A percentile compares a stretch with the other conserved stretches of the same genome.
These are phyloP conservation scores for Citrullus mucosospermus DNA, from an alignment of 306 rosid genomes.

Conservation along the genomic window DNA sequence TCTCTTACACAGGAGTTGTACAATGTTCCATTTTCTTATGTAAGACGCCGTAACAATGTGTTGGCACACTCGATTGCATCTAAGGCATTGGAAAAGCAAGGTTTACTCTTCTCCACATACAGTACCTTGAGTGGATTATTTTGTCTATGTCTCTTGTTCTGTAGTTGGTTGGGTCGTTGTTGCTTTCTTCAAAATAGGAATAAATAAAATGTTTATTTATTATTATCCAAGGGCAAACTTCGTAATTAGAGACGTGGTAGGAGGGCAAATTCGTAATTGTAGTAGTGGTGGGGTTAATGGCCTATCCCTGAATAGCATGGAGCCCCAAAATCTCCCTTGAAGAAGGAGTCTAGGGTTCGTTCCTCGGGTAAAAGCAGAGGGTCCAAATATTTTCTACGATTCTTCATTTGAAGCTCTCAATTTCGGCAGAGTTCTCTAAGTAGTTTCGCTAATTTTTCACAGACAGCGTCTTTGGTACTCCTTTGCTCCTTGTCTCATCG, in stretches of 20 bases:
- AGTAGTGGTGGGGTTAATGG: not conserved
- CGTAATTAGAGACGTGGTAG: slow-evolving; percentile 1
- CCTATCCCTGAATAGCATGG: not conserved
- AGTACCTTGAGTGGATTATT: no score
- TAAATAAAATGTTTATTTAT: not conserved
- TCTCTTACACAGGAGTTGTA: no score
- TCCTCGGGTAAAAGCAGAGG: not conserved
- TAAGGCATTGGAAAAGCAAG: no score
- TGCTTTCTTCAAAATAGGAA: no score
- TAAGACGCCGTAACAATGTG: no score
- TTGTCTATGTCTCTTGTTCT: no score
- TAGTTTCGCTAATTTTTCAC: not conserved
- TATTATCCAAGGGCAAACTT: not conserved
- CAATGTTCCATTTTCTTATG: no score
- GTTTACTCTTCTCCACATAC: no score
- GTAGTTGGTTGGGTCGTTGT: no score
- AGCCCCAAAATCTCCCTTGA: not conserved
- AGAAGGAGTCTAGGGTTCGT: slow-evolving; percentile 4
- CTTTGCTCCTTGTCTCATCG: not conserved
- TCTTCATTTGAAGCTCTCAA: not conserved
- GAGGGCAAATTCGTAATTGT: not conserved
- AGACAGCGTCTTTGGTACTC: slow-evolving; percentile 8
- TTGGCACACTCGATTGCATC: no score
- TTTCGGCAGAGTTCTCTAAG: not conserved
- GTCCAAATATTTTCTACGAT: not conserved